Evolutionary conservation across 2,329 filamentous ascomycete species (phyloP), one percentile per base, ranked within the genome.

Genomic region (Ophiocordyceps unilateralis): DNA sequence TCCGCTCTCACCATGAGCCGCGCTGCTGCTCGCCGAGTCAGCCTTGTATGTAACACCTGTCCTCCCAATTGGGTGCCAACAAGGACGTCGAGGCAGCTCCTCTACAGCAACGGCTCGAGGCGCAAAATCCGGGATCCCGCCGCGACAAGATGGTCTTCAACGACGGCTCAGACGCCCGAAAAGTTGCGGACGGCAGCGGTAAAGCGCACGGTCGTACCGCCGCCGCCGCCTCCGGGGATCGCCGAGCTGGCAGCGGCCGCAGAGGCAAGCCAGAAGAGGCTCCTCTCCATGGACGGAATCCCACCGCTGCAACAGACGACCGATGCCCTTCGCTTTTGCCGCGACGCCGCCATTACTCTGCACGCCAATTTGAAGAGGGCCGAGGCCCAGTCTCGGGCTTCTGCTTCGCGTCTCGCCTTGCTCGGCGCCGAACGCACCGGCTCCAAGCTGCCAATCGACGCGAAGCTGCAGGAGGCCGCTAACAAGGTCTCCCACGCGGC

Each of bases 401-500:
- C 74, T 2, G 68, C 71, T 9, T 76, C 73, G 30, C 69, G 67
- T 22, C 61, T 80, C 39, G 66, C 76, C 24, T 67, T 67, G 38
- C 50, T 68, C 19, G 66, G 58, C 7, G 54, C 54, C 24, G 58
- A 62, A 43, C 50, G 59, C 14, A 57, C 53, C 2, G 60, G 60
- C 6, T 43, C 54, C 2, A 51, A 51, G 36, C 46, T 60, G 22
- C 46, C 53, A 11, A 55, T 61, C 30, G 56, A 61, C 42, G 42
- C 50, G 2, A 55, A 62, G 47, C 49, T 71, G 39, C 59, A 59
- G 46, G 62, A 68, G 39, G 64, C 69, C 22, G 59, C 70, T 44
- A 62, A 70, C 50, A 65, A 63, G 50, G 67, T 80, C 44, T 78
- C 76, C 20, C 56, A 70, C 41, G 61, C 72, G 8, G 77, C 81